Conservation (phyloP, 2,329 filamentous ascomycete species). For the Escovopsis sp. region DNA sequence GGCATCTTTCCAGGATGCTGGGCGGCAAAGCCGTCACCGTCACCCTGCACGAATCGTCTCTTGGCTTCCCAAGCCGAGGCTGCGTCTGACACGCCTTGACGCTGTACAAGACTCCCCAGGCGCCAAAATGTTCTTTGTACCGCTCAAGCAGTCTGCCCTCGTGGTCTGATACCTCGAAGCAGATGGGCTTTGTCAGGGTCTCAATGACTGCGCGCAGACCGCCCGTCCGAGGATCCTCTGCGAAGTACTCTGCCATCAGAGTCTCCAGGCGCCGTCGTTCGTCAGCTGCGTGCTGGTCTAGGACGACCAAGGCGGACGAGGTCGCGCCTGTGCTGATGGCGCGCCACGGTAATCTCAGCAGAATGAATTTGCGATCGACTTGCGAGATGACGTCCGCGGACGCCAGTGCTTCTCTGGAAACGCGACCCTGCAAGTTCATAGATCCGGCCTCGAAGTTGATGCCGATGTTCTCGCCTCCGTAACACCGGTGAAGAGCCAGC, state of each 20-base stretch:
- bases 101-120: constrained; percentile 64
- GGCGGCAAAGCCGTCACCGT: constrained; percentile 48
- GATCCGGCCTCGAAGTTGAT: constrained; percentile 16
- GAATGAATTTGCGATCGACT: constrained; percentile 79
- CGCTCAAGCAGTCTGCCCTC: constrained; percentile 45
- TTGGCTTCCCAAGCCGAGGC: background rate
- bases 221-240: background rate
- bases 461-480: constrained; percentile 3
- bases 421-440: constrained; percentile 20
- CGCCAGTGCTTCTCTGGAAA: constrained; percentile 48
- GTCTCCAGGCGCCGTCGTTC: constrained; percentile 69
- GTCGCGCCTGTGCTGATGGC: background rate
- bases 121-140: constrained; percentile 40
- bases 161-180: constrained; percentile 45
- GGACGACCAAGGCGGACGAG: constrained; percentile 49
- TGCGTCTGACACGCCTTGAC: constrained; percentile 11
- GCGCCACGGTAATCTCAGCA: constrained; percentile 40
- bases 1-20: constrained; percentile 62
- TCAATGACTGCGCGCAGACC: constrained; percentile 16
- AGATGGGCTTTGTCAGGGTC: constrained; percentile 35
- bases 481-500: constrained; percentile 1
- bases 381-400: constrained; percentile 58
- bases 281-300: constrained; percentile 92
- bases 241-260: constrained; percentile 44
- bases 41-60: constrained; percentile 16